Conservation (phyloP, 768 basidiomycete genomes). For the Boletus sensibilis region DNA sequence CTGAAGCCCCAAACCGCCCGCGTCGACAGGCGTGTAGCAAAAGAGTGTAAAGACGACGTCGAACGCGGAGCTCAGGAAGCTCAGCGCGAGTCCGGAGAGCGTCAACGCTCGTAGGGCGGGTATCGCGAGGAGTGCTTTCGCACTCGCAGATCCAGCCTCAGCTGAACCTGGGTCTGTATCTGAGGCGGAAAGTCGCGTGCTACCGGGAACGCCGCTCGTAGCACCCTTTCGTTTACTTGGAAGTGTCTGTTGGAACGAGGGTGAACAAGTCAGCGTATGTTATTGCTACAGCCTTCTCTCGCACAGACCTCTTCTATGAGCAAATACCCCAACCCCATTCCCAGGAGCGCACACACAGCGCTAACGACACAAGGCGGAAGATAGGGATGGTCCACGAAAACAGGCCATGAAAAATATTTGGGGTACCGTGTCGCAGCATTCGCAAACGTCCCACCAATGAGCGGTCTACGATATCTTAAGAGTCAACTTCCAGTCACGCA, state of each 20-base stretch:
- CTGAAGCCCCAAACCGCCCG: slow-evolving; percentile 55
- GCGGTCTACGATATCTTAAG: slow-evolving; percentile 1
- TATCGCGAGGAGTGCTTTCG: slow-evolving; percentile 41
- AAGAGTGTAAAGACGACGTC: slow-evolving; percentile 63
- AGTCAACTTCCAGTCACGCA: not conserved
- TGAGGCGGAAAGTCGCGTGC: not conserved
- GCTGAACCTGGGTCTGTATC: not conserved
- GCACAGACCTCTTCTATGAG: slow-evolving; percentile 10
- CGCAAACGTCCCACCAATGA: slow-evolving; percentile 8
- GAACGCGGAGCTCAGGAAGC: slow-evolving; percentile 53
- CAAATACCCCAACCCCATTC: not conserved
- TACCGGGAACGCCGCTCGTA: not conserved
- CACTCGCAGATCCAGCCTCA: slow-evolving; percentile 15
- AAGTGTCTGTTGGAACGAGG: not conserved
- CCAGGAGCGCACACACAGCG: slow-evolving; percentile 1
- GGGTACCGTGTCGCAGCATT: slow-evolving; percentile 11
- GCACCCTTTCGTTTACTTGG: not conserved
- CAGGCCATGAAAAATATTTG: slow-evolving; percentile 5
- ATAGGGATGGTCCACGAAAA: slow-evolving; percentile 10
- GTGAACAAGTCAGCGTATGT: not conserved
- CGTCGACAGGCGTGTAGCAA: slow-evolving; percentile 52
- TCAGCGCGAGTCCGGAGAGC: slow-evolving; percentile 46
- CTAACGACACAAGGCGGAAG: slow-evolving; percentile 2
- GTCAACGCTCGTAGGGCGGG: slow-evolving; percentile 51
- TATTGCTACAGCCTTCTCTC: not conserved